Evolutionary conservation across 768 basidiomycete genomes (phyloP).

Genomic region (Cyclocybe cylindracea): DNA sequence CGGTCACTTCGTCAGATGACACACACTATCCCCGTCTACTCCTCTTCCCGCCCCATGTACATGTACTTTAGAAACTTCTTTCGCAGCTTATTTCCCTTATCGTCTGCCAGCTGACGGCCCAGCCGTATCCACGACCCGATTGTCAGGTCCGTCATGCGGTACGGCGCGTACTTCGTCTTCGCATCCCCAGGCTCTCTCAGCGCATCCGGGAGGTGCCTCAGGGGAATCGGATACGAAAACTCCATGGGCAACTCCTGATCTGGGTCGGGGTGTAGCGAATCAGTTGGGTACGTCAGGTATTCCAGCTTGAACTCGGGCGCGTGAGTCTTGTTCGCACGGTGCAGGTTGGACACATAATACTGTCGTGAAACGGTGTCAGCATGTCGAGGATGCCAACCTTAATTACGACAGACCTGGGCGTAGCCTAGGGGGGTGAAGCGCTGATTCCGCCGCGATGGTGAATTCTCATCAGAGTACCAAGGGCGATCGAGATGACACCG

Average conservation of each 20-base stretch:
- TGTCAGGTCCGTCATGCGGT: slow-evolving; percentile 75
- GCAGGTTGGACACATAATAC: slow-evolving; percentile 69
- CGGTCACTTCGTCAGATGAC: not conserved
- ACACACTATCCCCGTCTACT: slow-evolving; percentile 10
- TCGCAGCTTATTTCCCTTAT: slow-evolving; percentile 54
- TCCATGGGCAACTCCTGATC: slow-evolving; percentile 21
- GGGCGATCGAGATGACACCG: slow-evolving; percentile 60
- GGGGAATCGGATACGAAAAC: slow-evolving; percentile 55
- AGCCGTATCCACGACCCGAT: slow-evolving; percentile 72
- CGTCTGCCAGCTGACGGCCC: slow-evolving; percentile 59
- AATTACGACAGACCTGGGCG: slow-evolving; percentile 65
- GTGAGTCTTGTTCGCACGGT: slow-evolving; percentile 43
- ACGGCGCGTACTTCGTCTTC: slow-evolving; percentile 64
- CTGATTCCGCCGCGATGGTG: slow-evolving; percentile 72
- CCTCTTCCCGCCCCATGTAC: slow-evolving; percentile 57
- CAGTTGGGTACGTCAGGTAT: slow-evolving; percentile 66
- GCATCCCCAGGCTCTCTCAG: slow-evolving; percentile 40
- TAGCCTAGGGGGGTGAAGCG: slow-evolving; percentile 79
- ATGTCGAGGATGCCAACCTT: too few relatives aligned
- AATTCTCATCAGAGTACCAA: slow-evolving; percentile 61
- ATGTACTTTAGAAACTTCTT: slow-evolving; percentile 70
- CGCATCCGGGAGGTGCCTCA: slow-evolving; percentile 51
- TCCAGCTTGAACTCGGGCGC: slow-evolving; percentile 73
- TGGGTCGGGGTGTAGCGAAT: slow-evolving; percentile 38
- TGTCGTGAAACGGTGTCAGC: slow-evolving; percentile 23